phyloP scores from a whole-genome alignment of 1,284 basidiomycete genomes.

The Wolfiporia cocos region DNA sequence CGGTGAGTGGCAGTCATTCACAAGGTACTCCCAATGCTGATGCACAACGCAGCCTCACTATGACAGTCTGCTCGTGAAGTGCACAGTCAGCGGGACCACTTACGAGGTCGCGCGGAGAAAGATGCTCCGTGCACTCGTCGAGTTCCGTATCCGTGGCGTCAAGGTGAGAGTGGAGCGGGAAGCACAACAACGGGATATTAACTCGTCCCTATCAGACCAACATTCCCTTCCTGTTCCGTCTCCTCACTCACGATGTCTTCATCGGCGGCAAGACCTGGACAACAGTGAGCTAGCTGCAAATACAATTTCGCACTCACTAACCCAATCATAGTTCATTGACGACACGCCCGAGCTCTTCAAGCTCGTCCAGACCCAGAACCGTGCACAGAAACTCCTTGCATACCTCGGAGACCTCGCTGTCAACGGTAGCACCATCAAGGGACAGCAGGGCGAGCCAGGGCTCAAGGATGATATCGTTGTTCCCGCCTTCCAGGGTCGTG shows the following conservation, averaged over 20 bases:
- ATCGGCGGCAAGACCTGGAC: constrained; percentile 98
- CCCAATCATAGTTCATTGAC: constrained; percentile 80
- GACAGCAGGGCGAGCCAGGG: constrained; percentile 90
- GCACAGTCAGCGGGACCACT: constrained; percentile 93
- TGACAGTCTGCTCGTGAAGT: constrained; percentile 97
- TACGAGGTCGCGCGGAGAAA: constrained; percentile 98
- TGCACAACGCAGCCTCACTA: constrained; percentile 75
- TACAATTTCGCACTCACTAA: no score
- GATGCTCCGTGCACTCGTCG: constrained; percentile 98
- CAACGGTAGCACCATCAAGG: constrained; percentile 97
- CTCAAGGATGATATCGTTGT: constrained; percentile 87
- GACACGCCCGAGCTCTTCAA: constrained; percentile 99
- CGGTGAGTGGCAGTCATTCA: constrained; percentile 48
- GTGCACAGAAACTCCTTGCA: constrained; percentile 94
- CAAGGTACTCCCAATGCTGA: neutral
- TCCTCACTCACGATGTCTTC: constrained; percentile 97
- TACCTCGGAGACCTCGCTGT: constrained; percentile 98
- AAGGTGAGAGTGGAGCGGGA: constrained; percentile 52
- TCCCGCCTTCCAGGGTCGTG: constrained; percentile 76
- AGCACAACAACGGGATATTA: neutral
- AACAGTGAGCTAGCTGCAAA: no score
- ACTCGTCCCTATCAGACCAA: constrained; percentile 63
- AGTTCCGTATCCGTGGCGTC: constrained; percentile 99
- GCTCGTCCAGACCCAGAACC: constrained; percentile 95
- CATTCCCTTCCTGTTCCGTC: constrained; percentile 98